These are phyloP conservation scores for Aspergillus coremiiformis DNA, from an alignment of 495 filamentous ascomycete species.

Conservation along the genomic window DNA sequence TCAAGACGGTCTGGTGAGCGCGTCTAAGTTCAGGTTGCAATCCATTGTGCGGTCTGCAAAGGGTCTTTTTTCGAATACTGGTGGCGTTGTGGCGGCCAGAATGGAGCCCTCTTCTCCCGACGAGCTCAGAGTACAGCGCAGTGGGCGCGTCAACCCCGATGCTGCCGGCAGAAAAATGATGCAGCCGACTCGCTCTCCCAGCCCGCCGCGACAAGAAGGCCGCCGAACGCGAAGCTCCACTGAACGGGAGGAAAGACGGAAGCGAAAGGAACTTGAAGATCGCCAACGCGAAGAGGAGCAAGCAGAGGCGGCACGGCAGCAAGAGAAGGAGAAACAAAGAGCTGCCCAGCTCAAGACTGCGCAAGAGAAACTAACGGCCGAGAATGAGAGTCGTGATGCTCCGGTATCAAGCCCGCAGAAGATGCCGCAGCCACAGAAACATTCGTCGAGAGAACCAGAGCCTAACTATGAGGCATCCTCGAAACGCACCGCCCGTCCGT, in stretches of 20 bases:
- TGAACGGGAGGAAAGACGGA: conserved; percentile 60
- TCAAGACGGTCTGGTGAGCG: conserved; percentile 74
- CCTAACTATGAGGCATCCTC: conserved; percentile 27
- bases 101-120: conserved; percentile 47
- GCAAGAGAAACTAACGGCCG: conserved; percentile 59
- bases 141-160: conserved; percentile 12
- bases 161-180: conserved; percentile 7
- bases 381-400: conserved; percentile 37
- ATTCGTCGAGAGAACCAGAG: conserved; percentile 40
- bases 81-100: conserved; percentile 67
- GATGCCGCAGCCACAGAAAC: conserved; percentile 43
- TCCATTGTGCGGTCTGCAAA: conserved; percentile 82
- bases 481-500: conserved; percentile 40
- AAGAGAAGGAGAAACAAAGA: conserved; percentile 53
- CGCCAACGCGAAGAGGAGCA: conserved; percentile 43
- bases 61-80: conserved; percentile 73
- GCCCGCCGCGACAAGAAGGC: conserved; percentile 38
- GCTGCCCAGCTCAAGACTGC: conserved; percentile 33
- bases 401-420: conserved; percentile 21
- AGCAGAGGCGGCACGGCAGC: conserved; percentile 55
- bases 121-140: conserved; percentile 21
- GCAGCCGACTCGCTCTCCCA: conserved; percentile 19
- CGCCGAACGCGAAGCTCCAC: conserved; percentile 66
- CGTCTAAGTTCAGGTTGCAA: conserved; percentile 80
- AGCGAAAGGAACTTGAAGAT: conserved; percentile 52